Evolutionary conservation across 1,284 basidiomycete genomes (phyloP).

Genomic region (Cutaneotrichosporon sp.): DNA sequence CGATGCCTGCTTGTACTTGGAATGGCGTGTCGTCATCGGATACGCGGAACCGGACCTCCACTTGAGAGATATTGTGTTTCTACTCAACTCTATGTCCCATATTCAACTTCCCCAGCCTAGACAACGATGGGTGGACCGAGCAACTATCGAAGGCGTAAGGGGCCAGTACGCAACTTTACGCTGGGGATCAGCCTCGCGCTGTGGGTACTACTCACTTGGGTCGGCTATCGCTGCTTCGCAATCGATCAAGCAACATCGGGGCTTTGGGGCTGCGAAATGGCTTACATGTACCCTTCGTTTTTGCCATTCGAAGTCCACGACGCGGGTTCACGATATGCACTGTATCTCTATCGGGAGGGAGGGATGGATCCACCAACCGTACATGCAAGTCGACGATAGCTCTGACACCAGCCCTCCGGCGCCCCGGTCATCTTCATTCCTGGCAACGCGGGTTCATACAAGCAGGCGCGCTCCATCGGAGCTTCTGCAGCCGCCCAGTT

Average conservation of each 20-base stretch:
- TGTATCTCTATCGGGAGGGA: conserved; percentile 89
- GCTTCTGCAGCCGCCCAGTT: conserved; percentile 82
- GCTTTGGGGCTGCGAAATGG: conserved; percentile 76
- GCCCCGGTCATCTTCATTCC: conserved; percentile 91
- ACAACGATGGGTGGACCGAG: background rate
- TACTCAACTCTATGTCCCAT: background rate
- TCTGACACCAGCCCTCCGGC: conserved; percentile 57
- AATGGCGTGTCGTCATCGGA: background rate
- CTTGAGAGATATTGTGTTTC: background rate
- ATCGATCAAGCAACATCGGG: conserved; percentile 31
- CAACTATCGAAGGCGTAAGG: background rate
- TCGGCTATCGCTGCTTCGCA: conserved; percentile 17
- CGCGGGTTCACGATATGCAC: conserved; percentile 67
- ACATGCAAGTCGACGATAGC: conserved; percentile 24
- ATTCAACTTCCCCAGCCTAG: background rate
- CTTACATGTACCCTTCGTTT: conserved; percentile 94
- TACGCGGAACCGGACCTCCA: background rate
- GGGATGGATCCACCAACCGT: conserved; percentile 73
- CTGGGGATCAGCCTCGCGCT: background rate
- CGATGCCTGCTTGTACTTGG: background rate
- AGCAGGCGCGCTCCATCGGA: conserved; percentile 91
- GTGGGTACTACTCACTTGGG: conserved; percentile 14
- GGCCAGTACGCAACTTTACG: background rate
- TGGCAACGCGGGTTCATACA: conserved; percentile 93
- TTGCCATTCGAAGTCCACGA: conserved; percentile 51